These are phyloP conservation scores for Tolypocladium cylindrosporum DNA, from an alignment of 2,329 filamentous ascomycete genomes.

Conservation along the genomic window DNA sequence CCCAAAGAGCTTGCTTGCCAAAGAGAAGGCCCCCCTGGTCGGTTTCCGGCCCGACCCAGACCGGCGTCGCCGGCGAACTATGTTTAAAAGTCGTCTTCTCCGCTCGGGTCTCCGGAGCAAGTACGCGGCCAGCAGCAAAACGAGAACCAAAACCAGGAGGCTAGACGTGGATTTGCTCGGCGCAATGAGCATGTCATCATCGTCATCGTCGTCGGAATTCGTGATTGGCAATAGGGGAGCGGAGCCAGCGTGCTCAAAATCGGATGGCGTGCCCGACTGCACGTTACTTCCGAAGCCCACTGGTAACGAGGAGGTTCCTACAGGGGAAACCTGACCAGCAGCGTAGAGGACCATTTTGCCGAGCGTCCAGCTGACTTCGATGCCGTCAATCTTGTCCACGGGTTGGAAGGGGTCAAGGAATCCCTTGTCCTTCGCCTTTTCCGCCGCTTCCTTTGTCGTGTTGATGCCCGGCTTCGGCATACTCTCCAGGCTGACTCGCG, in stretches of 20 bases:
- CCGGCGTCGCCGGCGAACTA: constrained; percentile 18
- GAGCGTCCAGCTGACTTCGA: constrained; percentile 94
- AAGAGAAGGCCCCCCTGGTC: constrained; percentile 39
- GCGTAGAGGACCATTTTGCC: constrained; percentile 96
- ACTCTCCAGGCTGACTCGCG: constrained; percentile 69
- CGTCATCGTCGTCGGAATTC: constrained; percentile 29
- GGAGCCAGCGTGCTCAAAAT: constrained; percentile 78
- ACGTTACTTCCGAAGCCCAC: constrained; percentile 90
- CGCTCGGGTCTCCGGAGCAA: constrained; percentile 73
- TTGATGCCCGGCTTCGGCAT: constrained; percentile 47
- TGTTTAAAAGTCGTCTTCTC: constrained; percentile 29
- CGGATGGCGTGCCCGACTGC: constrained; percentile 50
- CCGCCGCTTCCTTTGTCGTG: constrained; percentile 58
- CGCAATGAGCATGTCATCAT: constrained; percentile 26
- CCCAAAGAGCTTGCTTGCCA: constrained; percentile 57
- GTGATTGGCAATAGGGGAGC: constrained; percentile 18
- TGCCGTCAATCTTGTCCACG: constrained; percentile 80
- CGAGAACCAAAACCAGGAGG: constrained; percentile 65
- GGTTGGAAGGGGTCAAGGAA: constrained; percentile 83
- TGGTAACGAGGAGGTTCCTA: constrained; percentile 43
- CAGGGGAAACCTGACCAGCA: constrained; percentile 70
- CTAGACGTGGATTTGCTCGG: constrained; percentile 53
- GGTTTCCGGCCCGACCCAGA: constrained; percentile 22
- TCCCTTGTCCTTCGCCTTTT: constrained; percentile 61
- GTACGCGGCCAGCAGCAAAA: constrained; percentile 59